A percentile compares a stretch with the other conserved stretches of the same genome.
Conservation (phyloP, 1,284 basidiomycete genomes). For the Porodaedalea pini region DNA sequence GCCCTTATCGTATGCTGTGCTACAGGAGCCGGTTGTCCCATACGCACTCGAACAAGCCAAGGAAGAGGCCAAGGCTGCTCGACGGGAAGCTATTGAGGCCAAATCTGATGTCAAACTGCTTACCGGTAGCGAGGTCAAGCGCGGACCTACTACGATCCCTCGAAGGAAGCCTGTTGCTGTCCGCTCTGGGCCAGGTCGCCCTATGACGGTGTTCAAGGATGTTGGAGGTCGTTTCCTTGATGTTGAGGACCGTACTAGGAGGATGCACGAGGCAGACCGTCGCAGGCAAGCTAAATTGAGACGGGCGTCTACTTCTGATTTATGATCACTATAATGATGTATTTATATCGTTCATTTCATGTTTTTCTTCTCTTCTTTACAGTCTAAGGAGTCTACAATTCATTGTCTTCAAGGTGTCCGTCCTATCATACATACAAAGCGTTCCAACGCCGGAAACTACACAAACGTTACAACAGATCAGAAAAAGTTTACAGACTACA, state of each 20-base stretch:
- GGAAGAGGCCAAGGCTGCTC: constrained; percentile 25
- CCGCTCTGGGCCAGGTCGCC: constrained; percentile 40
- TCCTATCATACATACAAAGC: not conserved
- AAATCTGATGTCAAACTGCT: constrained; percentile 34
- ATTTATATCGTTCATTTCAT: not conserved
- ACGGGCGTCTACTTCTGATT: not conserved
- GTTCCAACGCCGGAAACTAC: not conserved
- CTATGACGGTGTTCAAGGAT: constrained; percentile 60
- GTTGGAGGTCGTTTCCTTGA: constrained; percentile 67
- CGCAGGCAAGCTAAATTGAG: constrained; percentile 8
- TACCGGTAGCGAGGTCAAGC: constrained; percentile 13
- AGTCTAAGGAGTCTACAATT: not conserved
- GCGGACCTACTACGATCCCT: constrained; percentile 28
- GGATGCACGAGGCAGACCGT: constrained; percentile 31
- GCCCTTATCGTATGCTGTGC: not conserved
- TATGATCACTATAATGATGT: not conserved
- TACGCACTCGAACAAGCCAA: constrained; percentile 41
- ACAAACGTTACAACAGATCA: not conserved
- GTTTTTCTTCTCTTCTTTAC: not conserved
- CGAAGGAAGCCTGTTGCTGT: constrained; percentile 37
- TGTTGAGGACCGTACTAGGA: constrained; percentile 45
- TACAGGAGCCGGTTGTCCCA: constrained; percentile 59
- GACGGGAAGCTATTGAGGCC: constrained; percentile 34
- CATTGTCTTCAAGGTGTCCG: not conserved
- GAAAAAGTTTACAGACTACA: not conserved